Base-by-base conservation (phyloP, 208 protist species). In the Acanthamoeba culbertsoni region DNA sequence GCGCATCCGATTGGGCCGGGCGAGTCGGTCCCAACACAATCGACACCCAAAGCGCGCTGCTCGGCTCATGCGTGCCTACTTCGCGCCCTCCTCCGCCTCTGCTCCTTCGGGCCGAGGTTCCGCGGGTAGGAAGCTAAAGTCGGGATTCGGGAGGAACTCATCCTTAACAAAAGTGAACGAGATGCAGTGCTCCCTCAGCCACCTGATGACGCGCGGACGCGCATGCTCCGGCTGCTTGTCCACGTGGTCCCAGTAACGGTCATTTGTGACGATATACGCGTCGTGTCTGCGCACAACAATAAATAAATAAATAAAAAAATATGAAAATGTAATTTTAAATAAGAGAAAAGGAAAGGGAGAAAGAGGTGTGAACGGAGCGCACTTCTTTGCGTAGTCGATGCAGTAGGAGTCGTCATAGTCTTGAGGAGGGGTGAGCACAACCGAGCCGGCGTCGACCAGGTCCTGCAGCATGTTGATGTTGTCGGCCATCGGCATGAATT, bases 361-460 rank as follows among this genome's bases (percentile, higher is more conserved):
- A 2, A 23, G 53, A 16, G 2, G 63, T 8, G 63, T 8, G n/a
- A 12, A 2, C 2, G 3, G 14, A 16, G 16, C 63, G 63, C 35
- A 73, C 63, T n/a, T 73, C 42, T 93, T 95, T 23, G 94, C 95
- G 86, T 96, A 97, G 16, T 95, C 91, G 31, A 97, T 97, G 8
- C 79, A 93, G 90, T 97, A 97, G 23, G 71, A 94, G 57, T 97
- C 95, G 26, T 97, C 95, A 77, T 97, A 97, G 68, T 97, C 95
- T 53, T 96, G 91, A 6, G 94, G 55, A 20, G 93, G 93, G n/a
- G 89, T 94, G 6, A 95, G 26, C 26, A 92, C 89, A 16, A 95
- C 59, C 10, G 33, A 37, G 16, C 79, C 93, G 7, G n/a, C 40
- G 12, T 94, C 93, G 82, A 94, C 71, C 33, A 93, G 89, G 4